Conservation (phyloP, 1,139 yeast genomes). For the Candida glucosophila region DNA sequence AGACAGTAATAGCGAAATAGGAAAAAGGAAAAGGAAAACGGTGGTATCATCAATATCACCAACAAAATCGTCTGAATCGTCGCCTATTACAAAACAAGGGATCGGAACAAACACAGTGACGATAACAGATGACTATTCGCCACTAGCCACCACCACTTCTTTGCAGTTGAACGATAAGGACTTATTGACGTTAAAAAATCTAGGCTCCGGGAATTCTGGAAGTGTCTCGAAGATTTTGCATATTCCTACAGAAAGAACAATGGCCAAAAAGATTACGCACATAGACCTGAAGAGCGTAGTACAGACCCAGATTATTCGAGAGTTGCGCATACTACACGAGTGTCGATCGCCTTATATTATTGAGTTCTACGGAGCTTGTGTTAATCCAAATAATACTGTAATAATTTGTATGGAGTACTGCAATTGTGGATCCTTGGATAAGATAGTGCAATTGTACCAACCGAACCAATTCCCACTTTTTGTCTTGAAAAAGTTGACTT, state of each 20-base stretch:
- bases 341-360: constrained; percentile 79
- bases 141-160: constrained; percentile 28
- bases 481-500: constrained; percentile 68
- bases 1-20: constrained; percentile 2
- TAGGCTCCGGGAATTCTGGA: constrained; percentile 94
- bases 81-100: constrained; percentile 12
- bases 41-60: constrained; percentile 39
- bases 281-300: constrained; percentile 76
- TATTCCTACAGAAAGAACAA: constrained; percentile 75
- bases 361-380: constrained; percentile 84
- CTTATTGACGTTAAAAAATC: constrained; percentile 60
- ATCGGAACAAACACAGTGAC: constrained; percentile 3
- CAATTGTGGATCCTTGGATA: constrained; percentile 89
- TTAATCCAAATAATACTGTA: constrained; percentile 54
- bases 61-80: constrained; percentile 24
- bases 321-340: constrained; percentile 82
- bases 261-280: constrained; percentile 88
- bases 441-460: constrained; percentile 52
- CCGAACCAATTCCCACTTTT: constrained; percentile 43
- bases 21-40: constrained; percentile 28
- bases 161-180: constrained; percentile 55
- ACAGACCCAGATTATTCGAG: constrained; percentile 81
- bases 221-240: constrained; percentile 84
- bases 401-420: constrained; percentile 93
- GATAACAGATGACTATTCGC: constrained; percentile 10